Evolutionary conservation across 2,329 filamentous ascomycete species (phyloP).

Genomic region (Fusarium tuaranense): DNA sequence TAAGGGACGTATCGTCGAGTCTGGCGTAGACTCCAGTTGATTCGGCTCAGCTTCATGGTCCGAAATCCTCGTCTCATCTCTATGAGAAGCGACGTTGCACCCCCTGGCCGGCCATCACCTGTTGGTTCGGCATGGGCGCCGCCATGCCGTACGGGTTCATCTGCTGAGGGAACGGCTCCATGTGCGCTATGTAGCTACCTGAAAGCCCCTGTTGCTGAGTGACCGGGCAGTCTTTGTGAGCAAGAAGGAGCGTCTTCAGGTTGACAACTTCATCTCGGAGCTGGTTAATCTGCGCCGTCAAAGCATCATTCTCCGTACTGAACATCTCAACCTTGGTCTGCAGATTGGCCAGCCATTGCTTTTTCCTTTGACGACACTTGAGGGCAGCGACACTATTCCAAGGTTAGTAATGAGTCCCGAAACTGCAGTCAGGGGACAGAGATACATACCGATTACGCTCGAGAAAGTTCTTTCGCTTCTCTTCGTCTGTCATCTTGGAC

Average conservation of each 20-base stretch:
- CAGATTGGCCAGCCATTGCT: slow-evolving; percentile 96
- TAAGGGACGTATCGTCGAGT: slow-evolving; percentile 34
- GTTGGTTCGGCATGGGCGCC: slow-evolving; percentile 62
- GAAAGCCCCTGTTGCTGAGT: slow-evolving; percentile 83
- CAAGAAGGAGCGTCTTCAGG: slow-evolving; percentile 90
- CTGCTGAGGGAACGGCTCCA: slow-evolving; percentile 66
- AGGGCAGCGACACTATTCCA: slow-evolving; percentile 84
- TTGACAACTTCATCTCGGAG: slow-evolving; percentile 94
- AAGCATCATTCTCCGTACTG: slow-evolving; percentile 88
- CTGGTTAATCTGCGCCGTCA: slow-evolving; percentile 85
- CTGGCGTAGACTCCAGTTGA: slow-evolving; percentile 10
- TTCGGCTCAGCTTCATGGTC: slow-evolving; percentile 14
- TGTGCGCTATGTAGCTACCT: slow-evolving; percentile 66
- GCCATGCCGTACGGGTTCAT: slow-evolving; percentile 72
- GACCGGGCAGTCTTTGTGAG: slow-evolving; percentile 96
- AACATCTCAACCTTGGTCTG: slow-evolving; percentile 96
- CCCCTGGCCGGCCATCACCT: slow-evolving; percentile 67
- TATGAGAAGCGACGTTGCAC: slow-evolving; percentile 70
- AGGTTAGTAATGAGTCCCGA: slow-evolving; percentile 3
- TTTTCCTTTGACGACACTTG: slow-evolving; percentile 97
- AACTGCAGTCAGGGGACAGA: not conserved
- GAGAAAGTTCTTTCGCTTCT: slow-evolving; percentile 98
- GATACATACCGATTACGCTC: slow-evolving; percentile 88
- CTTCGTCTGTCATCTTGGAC: slow-evolving; percentile 73
- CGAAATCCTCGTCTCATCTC: slow-evolving; percentile 30